A percentile compares a stretch with the other conserved stretches of the same genome.
These are phyloP conservation scores for Aspergillus biplanus DNA, from an alignment of 495 filamentous ascomycete genomes.

Conservation along the genomic window DNA sequence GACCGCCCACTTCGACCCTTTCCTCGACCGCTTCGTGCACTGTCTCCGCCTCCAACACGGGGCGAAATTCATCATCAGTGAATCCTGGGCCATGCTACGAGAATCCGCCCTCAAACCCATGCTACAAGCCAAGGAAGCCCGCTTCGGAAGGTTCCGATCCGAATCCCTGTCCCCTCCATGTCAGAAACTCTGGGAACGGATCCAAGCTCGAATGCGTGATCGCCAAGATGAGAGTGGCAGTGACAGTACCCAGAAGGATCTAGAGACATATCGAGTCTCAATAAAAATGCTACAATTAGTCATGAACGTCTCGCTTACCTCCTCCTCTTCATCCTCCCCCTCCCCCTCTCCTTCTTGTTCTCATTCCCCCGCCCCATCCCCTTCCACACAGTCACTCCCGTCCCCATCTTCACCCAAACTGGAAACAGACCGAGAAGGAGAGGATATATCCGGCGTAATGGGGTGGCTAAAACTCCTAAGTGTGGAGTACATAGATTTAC, in stretches of 20 bases:
- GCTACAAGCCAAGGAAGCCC: conserved; percentile 7
- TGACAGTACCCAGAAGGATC: too few species aligned
- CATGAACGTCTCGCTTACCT: not conserved
- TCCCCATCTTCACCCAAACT: too few species aligned
- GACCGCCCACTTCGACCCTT: conserved; percentile 36
- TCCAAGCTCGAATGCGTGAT: conserved; percentile 2
- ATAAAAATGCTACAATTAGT: not conserved
- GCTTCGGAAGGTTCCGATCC: not conserved
- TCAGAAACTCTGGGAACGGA: conserved; percentile 14
- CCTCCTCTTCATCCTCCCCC: not conserved
- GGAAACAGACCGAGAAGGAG: not conserved
- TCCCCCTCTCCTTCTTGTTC: not conserved
- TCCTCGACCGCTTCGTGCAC: conserved; percentile 44
- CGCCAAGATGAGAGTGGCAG: too few species aligned
- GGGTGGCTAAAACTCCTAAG: conserved; percentile 40
- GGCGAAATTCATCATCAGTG: conserved; percentile 35
- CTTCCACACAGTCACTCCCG: too few species aligned
- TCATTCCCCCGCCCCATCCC: not conserved
- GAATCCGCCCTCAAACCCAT: conserved; percentile 21
- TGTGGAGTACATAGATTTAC: conserved; percentile 34
- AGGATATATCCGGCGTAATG: conserved; percentile 23
- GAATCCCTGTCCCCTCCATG: conserved; percentile 1
- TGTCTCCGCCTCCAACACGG: conserved; percentile 51
- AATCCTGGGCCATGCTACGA: conserved; percentile 28
- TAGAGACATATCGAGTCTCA: not conserved